Evolutionary conservation across 164 flowering plant species (phyloP).

Genomic region (Magnolia kwangsiensis): DNA sequence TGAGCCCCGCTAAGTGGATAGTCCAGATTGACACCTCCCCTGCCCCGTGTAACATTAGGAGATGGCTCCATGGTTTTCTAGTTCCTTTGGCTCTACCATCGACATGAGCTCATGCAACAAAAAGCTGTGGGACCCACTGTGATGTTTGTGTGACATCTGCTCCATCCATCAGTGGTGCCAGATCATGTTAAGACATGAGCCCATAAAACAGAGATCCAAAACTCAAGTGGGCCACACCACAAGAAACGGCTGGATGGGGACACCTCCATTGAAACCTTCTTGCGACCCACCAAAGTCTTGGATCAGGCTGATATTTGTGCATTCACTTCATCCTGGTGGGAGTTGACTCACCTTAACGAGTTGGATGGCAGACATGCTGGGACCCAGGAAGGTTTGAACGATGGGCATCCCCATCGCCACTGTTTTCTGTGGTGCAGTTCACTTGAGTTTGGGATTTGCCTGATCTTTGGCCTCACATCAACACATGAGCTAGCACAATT

Average conservation of each 20-base stretch:
- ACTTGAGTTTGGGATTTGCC: too few relatives aligned
- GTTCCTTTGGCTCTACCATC: background rate
- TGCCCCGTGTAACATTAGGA: background rate
- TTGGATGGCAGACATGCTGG: too few relatives aligned
- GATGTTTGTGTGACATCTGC: background rate
- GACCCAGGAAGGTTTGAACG: background rate
- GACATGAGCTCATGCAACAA: background rate
- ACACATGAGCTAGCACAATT: too few relatives aligned
- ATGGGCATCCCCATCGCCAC: background rate
- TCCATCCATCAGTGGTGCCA: too few relatives aligned
- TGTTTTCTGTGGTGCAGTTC: background rate
- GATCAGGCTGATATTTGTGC: background rate
- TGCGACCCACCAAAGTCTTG: background rate
- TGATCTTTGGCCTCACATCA: too few relatives aligned
- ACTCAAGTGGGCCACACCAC: background rate
- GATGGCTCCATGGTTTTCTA: too few relatives aligned
- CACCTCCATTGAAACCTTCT: background rate
- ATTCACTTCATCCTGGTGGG: background rate
- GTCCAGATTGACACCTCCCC: background rate
- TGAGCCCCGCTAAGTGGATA: too few relatives aligned
- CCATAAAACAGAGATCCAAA: background rate
- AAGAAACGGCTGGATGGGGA: background rate
- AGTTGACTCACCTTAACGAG: background rate
- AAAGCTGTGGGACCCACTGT: background rate
- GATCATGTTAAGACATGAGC: too few relatives aligned